Percentiles rank a stretch among this genome's conserved stretches.
phyloP scores from a whole-genome alignment of 805 yeast species.

The Lipomyces chichibuensis region DNA sequence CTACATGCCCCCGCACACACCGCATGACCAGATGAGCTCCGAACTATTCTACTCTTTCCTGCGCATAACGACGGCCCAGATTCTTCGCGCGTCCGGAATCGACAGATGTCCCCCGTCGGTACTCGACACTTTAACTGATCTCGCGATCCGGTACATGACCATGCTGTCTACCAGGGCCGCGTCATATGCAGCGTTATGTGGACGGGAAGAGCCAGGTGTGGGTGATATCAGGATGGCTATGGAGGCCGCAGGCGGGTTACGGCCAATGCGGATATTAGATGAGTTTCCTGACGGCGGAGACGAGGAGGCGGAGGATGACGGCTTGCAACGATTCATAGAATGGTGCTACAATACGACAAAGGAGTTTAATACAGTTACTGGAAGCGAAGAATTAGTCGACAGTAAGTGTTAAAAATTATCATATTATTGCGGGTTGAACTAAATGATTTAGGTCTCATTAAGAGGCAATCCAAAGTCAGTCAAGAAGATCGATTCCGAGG shows the following conservation, averaged over 20 bases:
- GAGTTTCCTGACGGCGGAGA: conserved; percentile 30
- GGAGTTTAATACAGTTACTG: conserved; percentile 20
- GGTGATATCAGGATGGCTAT: conserved; percentile 77
- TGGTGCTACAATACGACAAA: conserved; percentile 26
- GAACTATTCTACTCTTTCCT: conserved; percentile 30
- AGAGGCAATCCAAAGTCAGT: conserved; percentile 30
- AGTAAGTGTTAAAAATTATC: conserved; percentile 13
- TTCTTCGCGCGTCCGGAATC: conserved; percentile 79
- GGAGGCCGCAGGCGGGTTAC: conserved; percentile 61
- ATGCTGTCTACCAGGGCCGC: conserved; percentile 56
- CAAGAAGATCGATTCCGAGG: conserved; percentile 35
- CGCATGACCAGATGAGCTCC: conserved; percentile 23
- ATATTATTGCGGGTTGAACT: not conserved
- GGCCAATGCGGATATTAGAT: conserved; percentile 48
- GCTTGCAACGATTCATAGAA: conserved; percentile 31
- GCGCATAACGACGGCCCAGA: conserved; percentile 45
- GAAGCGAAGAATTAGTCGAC: conserved; percentile 23
- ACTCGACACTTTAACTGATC: conserved; percentile 75
- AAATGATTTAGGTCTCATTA: conserved; percentile 19
- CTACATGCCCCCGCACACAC: conserved; percentile 1
- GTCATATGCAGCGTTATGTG: conserved; percentile 54
- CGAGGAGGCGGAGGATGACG: conserved; percentile 26
- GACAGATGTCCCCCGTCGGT: conserved; percentile 73
- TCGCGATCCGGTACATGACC: conserved; percentile 65
- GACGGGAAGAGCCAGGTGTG: conserved; percentile 53